phyloP scores from a whole-genome alignment of 176 grass and related monocot species.

The Zizania latifolia region DNA sequence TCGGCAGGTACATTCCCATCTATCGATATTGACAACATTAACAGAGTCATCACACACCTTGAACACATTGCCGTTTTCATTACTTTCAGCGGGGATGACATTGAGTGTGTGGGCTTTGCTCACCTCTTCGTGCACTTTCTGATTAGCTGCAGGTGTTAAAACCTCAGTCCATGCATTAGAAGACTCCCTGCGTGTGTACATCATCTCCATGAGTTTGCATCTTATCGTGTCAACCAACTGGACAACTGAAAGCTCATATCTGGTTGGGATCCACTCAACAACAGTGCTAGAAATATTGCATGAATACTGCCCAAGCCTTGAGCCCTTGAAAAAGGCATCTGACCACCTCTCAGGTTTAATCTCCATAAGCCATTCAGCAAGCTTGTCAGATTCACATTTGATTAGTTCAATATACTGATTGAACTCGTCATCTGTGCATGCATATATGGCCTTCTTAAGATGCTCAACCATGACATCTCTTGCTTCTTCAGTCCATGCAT shows the following conservation, averaged over 20 bases:
- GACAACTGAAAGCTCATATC: conserved; percentile 80
- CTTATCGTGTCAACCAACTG: conserved; percentile 84
- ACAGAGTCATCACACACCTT: conserved; percentile 77
- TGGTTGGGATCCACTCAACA: conserved; percentile 59
- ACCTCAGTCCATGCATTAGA: conserved; percentile 65
- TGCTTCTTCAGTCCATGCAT: conserved; percentile 67
- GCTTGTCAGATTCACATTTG: conserved; percentile 65
- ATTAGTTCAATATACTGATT: conserved; percentile 67
- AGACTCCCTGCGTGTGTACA: conserved; percentile 66
- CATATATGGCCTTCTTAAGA: conserved; percentile 65
- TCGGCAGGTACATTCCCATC: conserved; percentile 70
- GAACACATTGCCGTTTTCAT: conserved; percentile 47
- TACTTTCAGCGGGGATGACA: conserved; percentile 47
- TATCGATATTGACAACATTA: conserved; percentile 63
- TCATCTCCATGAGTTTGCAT: conserved; percentile 94
- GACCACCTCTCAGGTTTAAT: conserved; percentile 92
- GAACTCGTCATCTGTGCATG: conserved; percentile 73
- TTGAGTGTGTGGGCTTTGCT: conserved; percentile 63
- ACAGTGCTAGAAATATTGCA: conserved; percentile 57
- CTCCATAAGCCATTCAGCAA: conserved; percentile 80
- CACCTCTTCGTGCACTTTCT: conserved; percentile 73
- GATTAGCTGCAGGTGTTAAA: conserved; percentile 60
- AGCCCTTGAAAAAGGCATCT: conserved; percentile 86
- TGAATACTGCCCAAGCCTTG: conserved; percentile 63
- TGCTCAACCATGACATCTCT: conserved; percentile 67